phyloP scores from a whole-genome alignment of 1,284 basidiomycete species.

The Malassezia yamatoensis region DNA sequence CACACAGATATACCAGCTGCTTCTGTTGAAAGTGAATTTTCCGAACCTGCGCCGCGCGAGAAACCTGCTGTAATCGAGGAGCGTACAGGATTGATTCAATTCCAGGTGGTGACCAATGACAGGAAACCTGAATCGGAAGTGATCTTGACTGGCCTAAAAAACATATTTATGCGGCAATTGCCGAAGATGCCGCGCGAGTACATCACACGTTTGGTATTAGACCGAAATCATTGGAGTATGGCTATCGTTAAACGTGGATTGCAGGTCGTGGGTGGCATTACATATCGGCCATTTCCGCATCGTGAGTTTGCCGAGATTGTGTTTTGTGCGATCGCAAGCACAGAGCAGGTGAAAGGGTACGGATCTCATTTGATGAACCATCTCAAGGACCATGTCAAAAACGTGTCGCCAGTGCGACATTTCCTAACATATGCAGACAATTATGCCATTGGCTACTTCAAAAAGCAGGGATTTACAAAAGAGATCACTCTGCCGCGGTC shows the following conservation, averaged over 20 bases:
- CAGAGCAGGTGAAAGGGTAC: conserved; percentile 97
- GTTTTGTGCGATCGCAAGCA: conserved; percentile 93
- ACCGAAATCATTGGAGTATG: conserved; percentile 77
- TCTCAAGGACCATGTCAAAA: conserved; percentile 83
- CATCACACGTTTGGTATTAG: conserved; percentile 88
- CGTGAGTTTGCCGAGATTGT: conserved; percentile 95
- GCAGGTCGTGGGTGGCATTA: conserved; percentile 95
- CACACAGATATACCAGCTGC: background rate
- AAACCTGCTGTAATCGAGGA: conserved; percentile 68
- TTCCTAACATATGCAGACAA: conserved; percentile 99
- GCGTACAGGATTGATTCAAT: conserved; percentile 69
- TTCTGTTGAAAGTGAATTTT: conserved; percentile 2
- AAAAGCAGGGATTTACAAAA: conserved; percentile 89
- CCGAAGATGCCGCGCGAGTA: conserved; percentile 99
- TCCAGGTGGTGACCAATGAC: conserved; percentile 78
- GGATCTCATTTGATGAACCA: conserved; percentile 98
- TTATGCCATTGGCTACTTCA: conserved; percentile 97
- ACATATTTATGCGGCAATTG: conserved; percentile 90
- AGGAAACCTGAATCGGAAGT: conserved; percentile 60
- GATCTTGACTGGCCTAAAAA: conserved; percentile 85
- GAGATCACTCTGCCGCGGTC: conserved; percentile 83
- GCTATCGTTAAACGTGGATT: conserved; percentile 91
- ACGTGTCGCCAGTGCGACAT: conserved; percentile 72
- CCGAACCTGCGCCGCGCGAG: conserved; percentile 26
- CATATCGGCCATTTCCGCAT: conserved; percentile 88